Evolutionary conservation across 306 rosid species (phyloP), one percentile per base, ranked within the genome.

Genomic region (Malus fusca): DNA sequence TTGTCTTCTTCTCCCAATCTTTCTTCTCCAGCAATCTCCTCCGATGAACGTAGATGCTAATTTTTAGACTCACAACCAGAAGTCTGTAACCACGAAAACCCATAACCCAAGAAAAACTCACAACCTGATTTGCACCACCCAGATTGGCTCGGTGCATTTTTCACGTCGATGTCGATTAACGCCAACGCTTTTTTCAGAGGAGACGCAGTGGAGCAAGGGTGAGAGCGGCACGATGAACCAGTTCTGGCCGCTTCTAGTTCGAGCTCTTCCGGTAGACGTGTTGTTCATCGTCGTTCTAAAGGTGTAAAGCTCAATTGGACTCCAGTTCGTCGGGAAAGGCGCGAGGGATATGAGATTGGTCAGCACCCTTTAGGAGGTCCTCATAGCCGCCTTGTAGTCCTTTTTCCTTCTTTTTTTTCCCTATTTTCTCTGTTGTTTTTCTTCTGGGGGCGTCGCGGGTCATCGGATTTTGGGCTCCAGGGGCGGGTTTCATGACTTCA

Each of bases 141-240:
- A 44, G 15, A 44, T 44, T 97, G 89, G 73, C 89, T 94, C 46
- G 98, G 97, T 11, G 97, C 98, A 22, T 94, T 90, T 78, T 94
- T 94, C 30, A 92, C 95, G 11, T 97, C 79, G 21, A 94, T 94
- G 97, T 87, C 96, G 4, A 94, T 94, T 74, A 93, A 97, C 18
- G 93, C 95, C 1, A 92, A 94, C 75, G 86, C 87, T 46, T 94
- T 94, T 43, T 78, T 96, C 96, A 1, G 96, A 95, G 71, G 92
- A 88, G 18, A 92, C 97, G 8, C 98, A 95, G 44, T 95, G 98
- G 97, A 95, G 97, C 78, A 96, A 92, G 70, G 98, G 97, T 72
- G 97, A 95, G 85, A 88, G 74, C 18, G 78, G 77, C 43, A 93
- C 96, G 10, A 86, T 92, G 92, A 74, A 85, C 79, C 82, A 68